phyloP scores from a whole-genome alignment of 257 asterid species.

The Echium plantagineum region DNA sequence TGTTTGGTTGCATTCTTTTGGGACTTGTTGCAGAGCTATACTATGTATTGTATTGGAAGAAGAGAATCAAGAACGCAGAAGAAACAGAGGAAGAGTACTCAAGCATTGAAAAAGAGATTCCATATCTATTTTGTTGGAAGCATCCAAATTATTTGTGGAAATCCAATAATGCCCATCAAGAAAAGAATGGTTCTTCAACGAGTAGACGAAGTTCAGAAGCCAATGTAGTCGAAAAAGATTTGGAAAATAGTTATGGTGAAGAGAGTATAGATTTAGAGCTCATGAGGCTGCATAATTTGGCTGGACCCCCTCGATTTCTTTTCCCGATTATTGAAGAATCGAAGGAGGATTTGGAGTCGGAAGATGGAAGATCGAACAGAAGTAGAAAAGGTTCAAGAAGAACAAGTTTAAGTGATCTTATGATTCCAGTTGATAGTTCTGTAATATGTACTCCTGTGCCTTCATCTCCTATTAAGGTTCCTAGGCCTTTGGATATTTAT shows the following conservation, averaged over 20 bases:
- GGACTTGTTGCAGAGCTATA: conserved; percentile 66
- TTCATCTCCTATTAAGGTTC: conserved; percentile 44
- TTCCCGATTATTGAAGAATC: conserved; percentile 89
- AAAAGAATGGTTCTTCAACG: conserved; percentile 21
- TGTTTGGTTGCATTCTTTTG: conserved; percentile 52
- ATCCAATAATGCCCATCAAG: conserved; percentile 15
- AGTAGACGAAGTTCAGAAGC: conserved; percentile 22
- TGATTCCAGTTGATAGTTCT: conserved; percentile 30
- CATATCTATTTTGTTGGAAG: conserved; percentile 45
- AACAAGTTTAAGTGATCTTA: conserved; percentile 58
- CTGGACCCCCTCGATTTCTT: conserved; percentile 92
- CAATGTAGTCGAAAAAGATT: conserved; percentile 26
- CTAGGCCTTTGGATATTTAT: conserved; percentile 32
- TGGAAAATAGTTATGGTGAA: conserved; percentile 52
- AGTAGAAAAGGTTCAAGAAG: conserved; percentile 61
- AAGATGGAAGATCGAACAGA: conserved; percentile 51
- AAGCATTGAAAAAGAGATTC: conserved; percentile 14
- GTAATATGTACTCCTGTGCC: conserved; percentile 41
- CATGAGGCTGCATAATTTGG: conserved; percentile 71
- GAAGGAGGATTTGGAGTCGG: conserved; percentile 80
- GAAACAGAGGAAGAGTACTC: conserved; percentile 16
- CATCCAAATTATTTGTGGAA: conserved; percentile 17
- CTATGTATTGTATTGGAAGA: conserved; percentile 68
- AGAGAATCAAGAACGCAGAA: conserved; percentile 22
- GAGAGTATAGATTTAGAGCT: conserved; percentile 62